Evolutionary conservation across 78 protist genomes (phyloP), one percentile per base, ranked within the genome.

Genomic region (Parvularia atlantis): DNA sequence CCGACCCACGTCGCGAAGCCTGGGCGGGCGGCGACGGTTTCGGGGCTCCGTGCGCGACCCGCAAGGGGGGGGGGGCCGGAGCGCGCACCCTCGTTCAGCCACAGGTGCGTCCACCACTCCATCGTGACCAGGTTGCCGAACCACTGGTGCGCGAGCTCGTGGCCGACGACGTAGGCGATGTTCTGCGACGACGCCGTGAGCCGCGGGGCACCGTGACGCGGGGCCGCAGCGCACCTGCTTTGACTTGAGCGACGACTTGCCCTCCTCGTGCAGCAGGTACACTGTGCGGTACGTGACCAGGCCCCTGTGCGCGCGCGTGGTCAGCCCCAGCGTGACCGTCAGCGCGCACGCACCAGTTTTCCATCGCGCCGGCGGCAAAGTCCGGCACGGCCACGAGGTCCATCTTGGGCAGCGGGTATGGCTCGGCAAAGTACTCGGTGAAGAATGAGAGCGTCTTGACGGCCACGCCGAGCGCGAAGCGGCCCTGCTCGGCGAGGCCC

Each of bases 111-210:
- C 98, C 98, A 95, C 97, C 96, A 92, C 28, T 84, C 91, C 95
- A 91, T 89, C n/a, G 97, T 92, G 13, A 90, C 95, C 46, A 95
- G 86, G 67, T 95, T 95, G 41, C 98, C 98, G 73, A 95, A 95
- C 71, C 82, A 65, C 64, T 82, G 84, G 50, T 67, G 64, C 17
- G 63, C 74, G 1, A 80, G 83, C 62, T 88, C 94, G 52, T 85
- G 90, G 36, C 82, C 82, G 36, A 89, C 87, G 0, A 84, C 81
- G 41, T 69, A 41, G 26, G 90, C 84, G 26, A 88, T 69, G 26
- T 66, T 41, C 54, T 66, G 76, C 59, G 2, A 0, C 36, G 0
- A n/a, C n/a, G n/a, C n/a, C n/a, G 4, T 28, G 26, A 16, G 40
- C 19, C 30, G 81, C 0, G 30, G 76, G 1, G 7, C 9, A 30